phyloP scores from a whole-genome alignment of 345 rosid species.

The Moricandia arvensis region DNA sequence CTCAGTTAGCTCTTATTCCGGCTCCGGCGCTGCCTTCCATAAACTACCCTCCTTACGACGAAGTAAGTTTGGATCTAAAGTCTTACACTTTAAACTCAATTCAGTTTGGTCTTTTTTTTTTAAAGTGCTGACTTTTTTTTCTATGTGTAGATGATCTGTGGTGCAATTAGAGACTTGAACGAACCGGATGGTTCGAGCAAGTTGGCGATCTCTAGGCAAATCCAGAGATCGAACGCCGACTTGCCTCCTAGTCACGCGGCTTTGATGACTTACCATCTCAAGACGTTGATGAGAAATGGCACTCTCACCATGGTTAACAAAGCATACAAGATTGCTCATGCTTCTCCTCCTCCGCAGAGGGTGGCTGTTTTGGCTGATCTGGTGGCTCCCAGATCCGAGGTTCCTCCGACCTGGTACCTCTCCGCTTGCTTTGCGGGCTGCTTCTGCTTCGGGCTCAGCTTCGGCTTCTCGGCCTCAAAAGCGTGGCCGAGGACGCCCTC shows the following conservation, averaged over 20 bases:
- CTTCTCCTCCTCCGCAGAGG: not conserved
- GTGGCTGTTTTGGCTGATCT: constrained; percentile 15
- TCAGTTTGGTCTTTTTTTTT: not conserved
- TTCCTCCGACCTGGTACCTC: not conserved
- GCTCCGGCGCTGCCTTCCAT: not conserved
- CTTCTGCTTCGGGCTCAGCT: constrained; percentile 13
- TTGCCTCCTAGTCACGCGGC: constrained; percentile 54
- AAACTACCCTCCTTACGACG: constrained; percentile 24
- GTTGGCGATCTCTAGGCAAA: constrained; percentile 68
- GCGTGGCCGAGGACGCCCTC: constrained; percentile 62
- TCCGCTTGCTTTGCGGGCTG: not conserved
- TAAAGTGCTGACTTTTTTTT: not conserved
- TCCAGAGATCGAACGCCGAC: constrained; percentile 44
- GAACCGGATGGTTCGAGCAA: constrained; percentile 79
- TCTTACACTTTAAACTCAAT: not conserved
- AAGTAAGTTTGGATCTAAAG: constrained; percentile 19
- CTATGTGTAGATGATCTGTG: constrained; percentile 56
- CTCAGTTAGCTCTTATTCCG: not conserved
- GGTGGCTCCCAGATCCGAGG: not conserved
- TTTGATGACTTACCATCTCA: constrained; percentile 62
- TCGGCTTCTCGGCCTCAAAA: constrained; percentile 40
- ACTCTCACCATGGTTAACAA: constrained; percentile 54
- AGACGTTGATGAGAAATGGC: constrained; percentile 56
- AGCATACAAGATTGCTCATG: constrained; percentile 50
- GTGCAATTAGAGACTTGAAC: constrained; percentile 65